Conservation (phyloP, 495 filamentous ascomycete genomes). For the Talaromyces proteolyticus region DNA sequence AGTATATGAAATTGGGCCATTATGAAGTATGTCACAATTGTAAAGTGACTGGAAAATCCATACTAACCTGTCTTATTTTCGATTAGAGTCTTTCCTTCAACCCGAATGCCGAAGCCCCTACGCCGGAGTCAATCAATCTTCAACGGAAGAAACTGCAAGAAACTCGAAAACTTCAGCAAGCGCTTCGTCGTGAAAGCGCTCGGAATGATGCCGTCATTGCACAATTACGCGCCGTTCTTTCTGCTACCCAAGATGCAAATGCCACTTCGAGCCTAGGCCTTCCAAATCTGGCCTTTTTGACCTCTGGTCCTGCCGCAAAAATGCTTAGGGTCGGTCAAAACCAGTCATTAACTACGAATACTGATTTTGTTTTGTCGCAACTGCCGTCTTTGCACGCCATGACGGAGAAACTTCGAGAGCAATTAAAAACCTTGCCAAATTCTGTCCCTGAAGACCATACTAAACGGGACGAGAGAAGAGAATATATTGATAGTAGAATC, state of each 20-base stretch:
- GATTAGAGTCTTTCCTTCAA: slow-evolving; percentile 29
- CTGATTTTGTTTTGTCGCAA: slow-evolving; percentile 75
- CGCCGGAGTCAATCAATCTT: slow-evolving; percentile 56
- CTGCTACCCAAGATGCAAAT: slow-evolving; percentile 17
- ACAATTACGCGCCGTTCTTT: slow-evolving; percentile 55
- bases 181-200: slow-evolving; percentile 67
- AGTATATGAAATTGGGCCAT: slow-evolving; percentile 77
- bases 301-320: slow-evolving; percentile 35
- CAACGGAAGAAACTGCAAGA: slow-evolving; percentile 76
- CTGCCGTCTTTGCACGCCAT: slow-evolving; percentile 68
- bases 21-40: slow-evolving; percentile 58
- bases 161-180: slow-evolving; percentile 69
- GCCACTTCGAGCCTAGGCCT: slow-evolving; percentile 7
- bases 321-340: slow-evolving; percentile 39
- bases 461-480: slow-evolving; percentile 51
- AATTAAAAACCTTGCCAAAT: slow-evolving; percentile 46
- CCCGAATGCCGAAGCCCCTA: slow-evolving; percentile 38
- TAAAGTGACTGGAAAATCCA: not conserved
- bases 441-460: slow-evolving; percentile 21
- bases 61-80: not conserved
- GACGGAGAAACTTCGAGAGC: slow-evolving; percentile 54
- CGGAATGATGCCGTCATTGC: slow-evolving; percentile 68
- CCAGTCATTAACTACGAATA: slow-evolving; percentile 60
- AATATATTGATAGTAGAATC: slow-evolving; percentile 71
- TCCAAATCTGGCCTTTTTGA: slow-evolving; percentile 45